Evolutionary conservation across 352 stramenopile genomes (phyloP).

Genomic region (Phytophthora kernoviae): DNA sequence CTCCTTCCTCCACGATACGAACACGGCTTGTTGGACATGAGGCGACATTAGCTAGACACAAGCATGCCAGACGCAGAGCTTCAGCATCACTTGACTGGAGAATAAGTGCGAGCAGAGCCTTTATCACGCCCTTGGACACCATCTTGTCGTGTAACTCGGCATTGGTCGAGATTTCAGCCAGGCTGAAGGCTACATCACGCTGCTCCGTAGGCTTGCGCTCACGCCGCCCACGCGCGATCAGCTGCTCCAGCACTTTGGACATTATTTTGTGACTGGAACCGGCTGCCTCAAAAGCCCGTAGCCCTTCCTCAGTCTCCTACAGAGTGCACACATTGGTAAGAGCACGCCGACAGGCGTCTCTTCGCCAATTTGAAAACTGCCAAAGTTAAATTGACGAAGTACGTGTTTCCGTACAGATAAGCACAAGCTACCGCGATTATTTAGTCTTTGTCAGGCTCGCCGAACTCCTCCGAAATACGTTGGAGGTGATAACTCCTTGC

Average conservation of each 20-base stretch:
- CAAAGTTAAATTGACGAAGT: slow-evolving; percentile 15
- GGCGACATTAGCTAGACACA: slow-evolving; percentile 96
- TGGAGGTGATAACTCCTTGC: slow-evolving; percentile 63
- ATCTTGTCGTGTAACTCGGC: slow-evolving; percentile 93
- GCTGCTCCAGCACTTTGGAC: slow-evolving; percentile 95
- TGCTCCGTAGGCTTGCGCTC: slow-evolving; percentile 95
- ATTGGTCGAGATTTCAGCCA: slow-evolving; percentile 96
- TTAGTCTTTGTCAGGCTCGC: slow-evolving; percentile 17
- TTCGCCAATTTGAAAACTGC: slow-evolving; percentile 31
- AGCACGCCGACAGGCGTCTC: slow-evolving; percentile 15
- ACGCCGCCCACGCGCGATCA: slow-evolving; percentile 95
- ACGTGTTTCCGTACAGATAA: slow-evolving; percentile 15
- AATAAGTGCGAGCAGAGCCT: slow-evolving; percentile 92
- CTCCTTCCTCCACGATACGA: slow-evolving; percentile 95
- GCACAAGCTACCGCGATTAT: slow-evolving; percentile 13
- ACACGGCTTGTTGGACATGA: slow-evolving; percentile 85
- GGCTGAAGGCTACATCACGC: slow-evolving; percentile 95
- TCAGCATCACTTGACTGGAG: slow-evolving; percentile 92
- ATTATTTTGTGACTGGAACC: slow-evolving; percentile 22
- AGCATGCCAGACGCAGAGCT: slow-evolving; percentile 92
- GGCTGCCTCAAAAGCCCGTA: not conserved
- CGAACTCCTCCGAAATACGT: slow-evolving; percentile 69
- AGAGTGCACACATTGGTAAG: slow-evolving; percentile 9
- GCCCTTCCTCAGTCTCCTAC: not conserved
- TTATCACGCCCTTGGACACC: slow-evolving; percentile 95